A percentile compares a stretch with the other conserved stretches of the same genome.
phyloP scores from a whole-genome alignment of 805 yeast genomes.

The Suhomyces sp. region DNA sequence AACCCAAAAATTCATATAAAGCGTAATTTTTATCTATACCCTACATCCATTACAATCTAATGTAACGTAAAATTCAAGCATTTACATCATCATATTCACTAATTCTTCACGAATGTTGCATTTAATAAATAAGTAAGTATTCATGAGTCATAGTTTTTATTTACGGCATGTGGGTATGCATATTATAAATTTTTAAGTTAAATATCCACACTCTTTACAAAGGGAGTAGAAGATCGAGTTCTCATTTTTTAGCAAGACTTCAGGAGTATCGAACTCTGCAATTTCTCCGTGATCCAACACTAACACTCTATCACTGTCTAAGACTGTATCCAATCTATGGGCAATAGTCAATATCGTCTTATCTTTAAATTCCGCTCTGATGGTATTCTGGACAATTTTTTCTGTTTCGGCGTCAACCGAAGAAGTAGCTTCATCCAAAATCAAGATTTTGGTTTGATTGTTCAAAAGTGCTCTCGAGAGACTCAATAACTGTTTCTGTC shows the following conservation, averaged over 20 bases:
- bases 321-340: constrained; percentile 27
- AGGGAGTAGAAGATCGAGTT: constrained; percentile 9
- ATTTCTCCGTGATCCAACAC: constrained; percentile 24
- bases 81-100: neutral
- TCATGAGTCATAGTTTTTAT: too few species aligned
- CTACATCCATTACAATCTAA: too few species aligned
- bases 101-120: neutral
- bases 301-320: constrained; percentile 26
- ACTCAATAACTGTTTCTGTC: constrained; percentile 24
- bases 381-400: constrained; percentile 24
- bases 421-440: constrained; percentile 31
- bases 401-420: constrained; percentile 36
- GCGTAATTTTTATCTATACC: too few species aligned
- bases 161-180: too few species aligned
- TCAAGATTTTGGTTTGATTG: constrained; percentile 27
- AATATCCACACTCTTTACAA: constrained; percentile 11
- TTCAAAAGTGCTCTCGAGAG: constrained; percentile 24
- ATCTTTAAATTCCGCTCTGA: constrained; percentile 22
- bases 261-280: constrained; percentile 19
- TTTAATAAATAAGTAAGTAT: too few species aligned
- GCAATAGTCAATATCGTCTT: constrained; percentile 29
- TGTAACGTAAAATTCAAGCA: too few species aligned
- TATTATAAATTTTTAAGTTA: too few species aligned
- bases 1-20: too few species aligned
- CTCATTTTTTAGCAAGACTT: constrained; percentile 4